A percentile compares a stretch with the other conserved stretches of the same genome.
These are phyloP conservation scores for Agroathelia rolfsii DNA, from an alignment of 1,284 basidiomycete species.

Conservation along the genomic window DNA sequence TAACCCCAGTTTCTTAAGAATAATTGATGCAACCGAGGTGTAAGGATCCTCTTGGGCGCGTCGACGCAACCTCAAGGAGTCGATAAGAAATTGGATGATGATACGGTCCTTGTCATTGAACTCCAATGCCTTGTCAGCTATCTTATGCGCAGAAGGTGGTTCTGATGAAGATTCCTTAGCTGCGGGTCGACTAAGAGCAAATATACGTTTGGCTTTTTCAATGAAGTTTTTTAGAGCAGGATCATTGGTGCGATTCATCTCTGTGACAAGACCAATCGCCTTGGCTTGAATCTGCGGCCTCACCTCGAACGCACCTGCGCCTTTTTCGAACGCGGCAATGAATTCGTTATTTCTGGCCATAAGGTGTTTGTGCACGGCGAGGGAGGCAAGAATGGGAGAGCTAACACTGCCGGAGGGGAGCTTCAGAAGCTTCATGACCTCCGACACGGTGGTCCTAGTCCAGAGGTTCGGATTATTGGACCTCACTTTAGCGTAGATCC, in stretches of 20 bases:
- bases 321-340: constrained; percentile 41
- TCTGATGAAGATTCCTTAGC: constrained; percentile 11
- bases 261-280: constrained; percentile 41
- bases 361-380: constrained; percentile 70
- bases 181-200: constrained; percentile 22
- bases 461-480: constrained; percentile 40
- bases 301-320: constrained; percentile 54
- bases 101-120: constrained; percentile 53
- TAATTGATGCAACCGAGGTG: constrained; percentile 36
- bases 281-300: constrained; percentile 56
- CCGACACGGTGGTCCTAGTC: constrained; percentile 35
- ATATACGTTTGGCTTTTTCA: constrained; percentile 40
- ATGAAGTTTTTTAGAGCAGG: constrained; percentile 47
- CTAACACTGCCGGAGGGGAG: constrained; percentile 16
- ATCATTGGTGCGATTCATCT: constrained; percentile 37
- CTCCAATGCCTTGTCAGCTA: constrained; percentile 21
- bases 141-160: constrained; percentile 14
- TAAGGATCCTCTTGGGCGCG: constrained; percentile 61
- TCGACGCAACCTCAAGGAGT: constrained; percentile 51
- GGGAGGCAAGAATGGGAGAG: constrained; percentile 29
- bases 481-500: constrained; percentile 37
- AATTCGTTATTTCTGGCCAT: constrained; percentile 61
- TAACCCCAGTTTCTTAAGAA: constrained; percentile 52
- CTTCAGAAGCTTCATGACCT: constrained; percentile 38
- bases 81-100: constrained; percentile 59